Conservation (phyloP, 768 basidiomycete species). For the Serendipita sp. region DNA sequence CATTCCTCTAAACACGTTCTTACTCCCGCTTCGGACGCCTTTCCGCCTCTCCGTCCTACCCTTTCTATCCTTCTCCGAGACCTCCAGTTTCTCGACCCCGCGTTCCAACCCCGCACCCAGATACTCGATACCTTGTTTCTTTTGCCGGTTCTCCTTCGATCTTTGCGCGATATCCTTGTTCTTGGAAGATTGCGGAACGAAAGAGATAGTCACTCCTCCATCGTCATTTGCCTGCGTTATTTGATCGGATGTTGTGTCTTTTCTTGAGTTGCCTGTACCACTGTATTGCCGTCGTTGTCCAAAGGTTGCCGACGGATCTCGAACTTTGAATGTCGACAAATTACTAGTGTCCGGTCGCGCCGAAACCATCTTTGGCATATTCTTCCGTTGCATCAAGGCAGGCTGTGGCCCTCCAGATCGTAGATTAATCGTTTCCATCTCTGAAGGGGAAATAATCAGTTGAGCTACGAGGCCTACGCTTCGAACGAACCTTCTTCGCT, state of each 20-base stretch:
- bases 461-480: too few relatives aligned
- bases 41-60: conserved; percentile 70
- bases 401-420: not conserved
- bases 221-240: conserved; percentile 9
- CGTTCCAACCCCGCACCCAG: conserved; percentile 87
- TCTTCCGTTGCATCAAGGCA: too few relatives aligned
- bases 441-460: not conserved
- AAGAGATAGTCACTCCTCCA: conserved; percentile 32
- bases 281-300: conserved; percentile 23
- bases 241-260: conserved; percentile 21
- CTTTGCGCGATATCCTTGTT: conserved; percentile 29
- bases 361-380: too few relatives aligned
- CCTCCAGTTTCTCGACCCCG: conserved; percentile 32
- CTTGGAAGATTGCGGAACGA: conserved; percentile 9
- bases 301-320: conserved; percentile 5
- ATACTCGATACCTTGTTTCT: conserved; percentile 46
- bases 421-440: not conserved
- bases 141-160: conserved; percentile 20
- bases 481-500: conserved; percentile 10
- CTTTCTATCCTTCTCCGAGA: conserved; percentile 50
- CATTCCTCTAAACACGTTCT: conserved; percentile 46
- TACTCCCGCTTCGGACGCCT: conserved; percentile 77
- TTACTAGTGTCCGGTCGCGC: too few relatives aligned
- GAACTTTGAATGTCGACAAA: conserved; percentile 24
- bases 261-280: conserved; percentile 35